These are phyloP conservation scores for Calonectria pseudoreteaudii DNA, from an alignment of 2,329 filamentous ascomycete species.

Conservation along the genomic window DNA sequence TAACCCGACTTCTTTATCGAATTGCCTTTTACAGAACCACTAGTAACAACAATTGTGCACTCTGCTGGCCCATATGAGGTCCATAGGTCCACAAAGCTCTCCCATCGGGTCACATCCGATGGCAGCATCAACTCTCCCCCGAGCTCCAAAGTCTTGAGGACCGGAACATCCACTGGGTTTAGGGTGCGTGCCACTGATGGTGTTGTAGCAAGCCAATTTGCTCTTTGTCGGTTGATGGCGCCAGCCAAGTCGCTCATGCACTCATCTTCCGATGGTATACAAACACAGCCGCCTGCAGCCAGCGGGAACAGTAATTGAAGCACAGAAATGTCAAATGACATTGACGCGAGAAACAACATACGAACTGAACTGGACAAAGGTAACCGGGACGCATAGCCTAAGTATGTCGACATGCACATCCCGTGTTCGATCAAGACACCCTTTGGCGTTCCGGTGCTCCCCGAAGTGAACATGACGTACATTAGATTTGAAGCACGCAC, in stretches of 20 bases:
- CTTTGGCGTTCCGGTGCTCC: neutral
- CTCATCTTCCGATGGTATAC: neutral
- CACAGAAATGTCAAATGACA: neutral
- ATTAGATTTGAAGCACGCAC: neutral
- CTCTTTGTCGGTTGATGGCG: neutral
- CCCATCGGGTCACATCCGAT: neutral
- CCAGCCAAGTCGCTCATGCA: neutral
- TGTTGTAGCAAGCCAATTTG: neutral
- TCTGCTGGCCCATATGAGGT: neutral
- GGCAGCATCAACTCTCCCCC: neutral
- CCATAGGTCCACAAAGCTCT: neutral
- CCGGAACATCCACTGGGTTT: neutral
- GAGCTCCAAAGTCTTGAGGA: neutral
- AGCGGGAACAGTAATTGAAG: neutral
- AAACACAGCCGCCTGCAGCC: neutral
- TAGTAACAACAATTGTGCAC: neutral
- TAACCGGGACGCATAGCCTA: neutral
- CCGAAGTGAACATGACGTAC: neutral
- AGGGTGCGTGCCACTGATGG: neutral
- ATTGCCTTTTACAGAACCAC: neutral
- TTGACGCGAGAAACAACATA: neutral
- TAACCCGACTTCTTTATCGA: neutral
- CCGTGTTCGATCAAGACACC: neutral
- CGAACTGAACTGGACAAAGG: neutral
- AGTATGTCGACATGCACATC: neutral